Percentiles rank a stretch among this genome's conserved stretches.
phyloP scores from a whole-genome alignment of 352 stramenopile species.

The Plasmopara halstedii region DNA sequence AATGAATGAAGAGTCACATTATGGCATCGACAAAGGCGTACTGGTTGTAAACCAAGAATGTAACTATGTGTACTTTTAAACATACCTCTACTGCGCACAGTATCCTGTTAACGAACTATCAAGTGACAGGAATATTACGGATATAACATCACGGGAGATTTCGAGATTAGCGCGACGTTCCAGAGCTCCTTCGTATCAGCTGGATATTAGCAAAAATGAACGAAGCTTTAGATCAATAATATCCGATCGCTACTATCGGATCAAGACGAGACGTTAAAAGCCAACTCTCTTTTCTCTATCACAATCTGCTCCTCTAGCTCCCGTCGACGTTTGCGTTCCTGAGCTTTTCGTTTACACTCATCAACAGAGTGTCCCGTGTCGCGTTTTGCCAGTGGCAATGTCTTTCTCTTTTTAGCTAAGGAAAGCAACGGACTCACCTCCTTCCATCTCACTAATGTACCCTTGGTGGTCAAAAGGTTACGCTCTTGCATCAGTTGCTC shows the following conservation, averaged over 20 bases:
- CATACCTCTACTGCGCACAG: too few species aligned
- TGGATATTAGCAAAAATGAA: too few species aligned
- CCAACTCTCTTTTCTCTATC: slow-evolving; percentile 5
- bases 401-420: slow-evolving; percentile 45
- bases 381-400: slow-evolving; percentile 54
- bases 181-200: too few species aligned
- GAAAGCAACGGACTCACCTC: slow-evolving; percentile 47
- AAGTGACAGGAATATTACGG: too few species aligned
- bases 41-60: too few species aligned
- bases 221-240: too few species aligned
- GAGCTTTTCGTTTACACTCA: slow-evolving; percentile 67
- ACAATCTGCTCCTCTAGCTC: slow-evolving; percentile 17
- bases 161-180: too few species aligned
- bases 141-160: too few species aligned
- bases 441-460: slow-evolving; percentile 30
- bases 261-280: slow-evolving; percentile 8
- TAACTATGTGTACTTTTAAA: too few species aligned
- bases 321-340: slow-evolving; percentile 66
- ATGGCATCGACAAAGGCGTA: too few species aligned
- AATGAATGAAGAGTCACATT: too few species aligned
- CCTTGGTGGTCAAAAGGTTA: slow-evolving; percentile 30
- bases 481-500: slow-evolving; percentile 69
- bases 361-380: slow-evolving; percentile 74
- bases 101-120: too few species aligned
- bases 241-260: slow-evolving; percentile 4